Evolutionary conservation across 225 moss, liverwort and hornwort genomes (phyloP).

Genomic region (Climacium dendroides): DNA sequence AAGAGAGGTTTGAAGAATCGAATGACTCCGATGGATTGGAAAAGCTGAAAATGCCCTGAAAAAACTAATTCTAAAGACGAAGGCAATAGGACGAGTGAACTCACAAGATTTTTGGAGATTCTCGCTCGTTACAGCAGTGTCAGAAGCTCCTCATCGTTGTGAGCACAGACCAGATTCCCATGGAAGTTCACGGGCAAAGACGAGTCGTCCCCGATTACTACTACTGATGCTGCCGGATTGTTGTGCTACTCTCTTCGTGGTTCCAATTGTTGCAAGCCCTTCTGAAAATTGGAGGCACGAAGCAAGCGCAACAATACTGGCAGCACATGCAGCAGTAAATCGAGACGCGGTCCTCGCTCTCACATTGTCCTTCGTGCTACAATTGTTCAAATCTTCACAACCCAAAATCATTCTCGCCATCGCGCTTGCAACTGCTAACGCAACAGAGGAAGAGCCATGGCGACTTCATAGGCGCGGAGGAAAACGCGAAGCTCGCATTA

Average conservation of each 20-base stretch:
- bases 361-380: background rate
- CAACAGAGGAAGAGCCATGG: background rate
- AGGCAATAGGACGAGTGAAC: background rate
- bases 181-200: too few relatives aligned
- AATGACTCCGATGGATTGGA: background rate
- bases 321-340: too few relatives aligned
- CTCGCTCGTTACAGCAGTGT: constrained; percentile 44
- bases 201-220: constrained; percentile 12
- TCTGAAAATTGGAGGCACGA: background rate
- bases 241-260: background rate
- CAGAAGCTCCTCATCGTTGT: constrained; percentile 47
- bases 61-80: background rate
- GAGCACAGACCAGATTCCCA: constrained; percentile 61
- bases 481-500: background rate
- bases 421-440: background rate
- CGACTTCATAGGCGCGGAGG: background rate
- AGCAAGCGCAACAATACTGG: too few relatives aligned
- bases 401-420: background rate
- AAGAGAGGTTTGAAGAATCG: background rate
- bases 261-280: background rate
- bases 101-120: constrained; percentile 43
- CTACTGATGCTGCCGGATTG: background rate
- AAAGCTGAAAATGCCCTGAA: background rate
- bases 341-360: background rate
- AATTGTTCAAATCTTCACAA: background rate